Base-by-base conservation (phyloP, 83 land plant species). In the Diphasiastrum complanatum region DNA sequence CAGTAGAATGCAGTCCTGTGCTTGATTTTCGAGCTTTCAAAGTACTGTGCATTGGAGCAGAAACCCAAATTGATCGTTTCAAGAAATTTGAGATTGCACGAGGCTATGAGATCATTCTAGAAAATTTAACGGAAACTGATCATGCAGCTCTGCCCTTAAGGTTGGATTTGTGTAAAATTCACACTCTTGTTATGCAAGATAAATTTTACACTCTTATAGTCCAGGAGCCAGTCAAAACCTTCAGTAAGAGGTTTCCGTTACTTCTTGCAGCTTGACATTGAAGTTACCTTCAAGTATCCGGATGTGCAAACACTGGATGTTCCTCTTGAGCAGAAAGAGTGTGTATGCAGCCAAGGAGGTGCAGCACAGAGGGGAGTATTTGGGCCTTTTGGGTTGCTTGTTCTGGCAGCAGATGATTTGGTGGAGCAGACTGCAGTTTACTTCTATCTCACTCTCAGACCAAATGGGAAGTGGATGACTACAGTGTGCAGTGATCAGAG, bases 341-440 rank as follows among this genome's bases (percentile, higher is more conserved):
- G 73, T 40, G 72, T 37, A 47, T 95, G 97, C 73, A 71, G 75
- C 59, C 68, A 71, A 34, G 79, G 73, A 23, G 93, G 89, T 6
- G 76, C 89, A 3, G 64, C 79, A 12, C 51, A 64, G 14, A 51
- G 88, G 26, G 85, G 93, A 16, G 59, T 60, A 2, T 69, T 78
- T 22, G 99, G 99, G 0, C 99, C 97, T 1, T 95, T 95, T 48
- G 99, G 99, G 5, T 66, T 95, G 20, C 80, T 84, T 0, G 89
- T 89, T 6, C 64, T 95, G 0, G 78, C 99, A 18, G 83, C 77
- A 54, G 70, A 72, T 29, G 33, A 37, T 24, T 73, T 72, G 2
- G 36, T 47, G 30, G 97, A 95, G 73, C 88, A 86, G 60, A 95
- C 93, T 19, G 86, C 93, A 0, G 82, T 84, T 14, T 95, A 79